Percentiles rank a stretch among this genome's conserved stretches.
Conservation (phyloP, 495 filamentous ascomycete genomes). For the Penicillium dipodomyicola region DNA sequence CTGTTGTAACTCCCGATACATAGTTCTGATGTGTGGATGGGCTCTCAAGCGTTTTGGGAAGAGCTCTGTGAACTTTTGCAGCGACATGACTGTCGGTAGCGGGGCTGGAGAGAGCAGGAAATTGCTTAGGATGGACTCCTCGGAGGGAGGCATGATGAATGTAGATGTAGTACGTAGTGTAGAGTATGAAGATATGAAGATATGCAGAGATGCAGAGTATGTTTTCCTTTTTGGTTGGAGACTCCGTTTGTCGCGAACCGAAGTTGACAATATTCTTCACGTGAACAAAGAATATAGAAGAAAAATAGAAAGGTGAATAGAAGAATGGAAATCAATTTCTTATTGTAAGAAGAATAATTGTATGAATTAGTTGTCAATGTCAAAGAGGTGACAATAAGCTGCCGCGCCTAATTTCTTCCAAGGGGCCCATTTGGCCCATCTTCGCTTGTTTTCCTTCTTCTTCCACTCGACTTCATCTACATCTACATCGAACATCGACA, state of each 20-base stretch:
- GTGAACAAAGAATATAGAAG: neutral
- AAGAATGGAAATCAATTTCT: neutral
- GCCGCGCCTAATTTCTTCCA: conserved; percentile 1
- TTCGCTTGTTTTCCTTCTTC: neutral
- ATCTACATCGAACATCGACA: neutral
- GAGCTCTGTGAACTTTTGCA: conserved; percentile 70
- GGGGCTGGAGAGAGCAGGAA: conserved; percentile 76
- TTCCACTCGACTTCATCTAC: neutral
- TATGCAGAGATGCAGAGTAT: neutral
- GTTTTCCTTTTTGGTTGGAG: neutral
- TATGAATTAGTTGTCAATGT: neutral
- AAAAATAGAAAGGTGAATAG: neutral
- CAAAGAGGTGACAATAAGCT: neutral
- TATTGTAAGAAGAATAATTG: neutral
- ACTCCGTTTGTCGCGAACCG: neutral
- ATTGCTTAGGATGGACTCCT: conserved; percentile 67
- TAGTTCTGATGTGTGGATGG: conserved; percentile 66
- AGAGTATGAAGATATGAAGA: neutral
- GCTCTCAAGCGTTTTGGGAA: conserved; percentile 69
- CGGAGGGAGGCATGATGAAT: conserved; percentile 64
- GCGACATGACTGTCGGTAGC: conserved; percentile 66
- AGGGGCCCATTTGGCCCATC: neutral
- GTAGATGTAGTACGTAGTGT: neutral
- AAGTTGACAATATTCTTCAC: conserved; percentile 1
- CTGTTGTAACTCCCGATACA: conserved; percentile 79